Evolutionary conservation across 345 rosid genomes (phyloP), one percentile per base, ranked within the genome.

Genomic region (Anastatica hierochuntica): DNA sequence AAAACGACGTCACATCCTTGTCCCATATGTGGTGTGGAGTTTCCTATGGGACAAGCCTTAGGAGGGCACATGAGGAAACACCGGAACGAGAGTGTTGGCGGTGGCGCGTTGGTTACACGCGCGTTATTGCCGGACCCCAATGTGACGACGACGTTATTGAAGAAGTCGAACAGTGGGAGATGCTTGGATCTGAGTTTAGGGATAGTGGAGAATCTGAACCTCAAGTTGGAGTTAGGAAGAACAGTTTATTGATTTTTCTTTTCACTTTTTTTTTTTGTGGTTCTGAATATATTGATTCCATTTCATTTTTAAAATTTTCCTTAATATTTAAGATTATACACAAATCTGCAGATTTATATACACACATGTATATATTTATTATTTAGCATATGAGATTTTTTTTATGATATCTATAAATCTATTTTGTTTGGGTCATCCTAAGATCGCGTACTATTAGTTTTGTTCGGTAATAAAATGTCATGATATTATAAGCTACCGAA

Each of bases 61-160:
- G 98, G 98, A 0, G 98, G 98, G 2, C 98, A 90, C 64, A 90
- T 90, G 98, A 80, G 98, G 72, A 72, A 87, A 62, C 98, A 90
- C 12, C 69, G 87, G 8, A 68, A 62, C 54, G 63, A 62, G 30
- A 14, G 37, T 0, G 73, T 18, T 5, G 48, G 18, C 9, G 58
- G 51, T 7, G 67, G 44, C 17, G 54, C 68, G 53, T 53, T 50
- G 68, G 74, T 68, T 48, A 68, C 75, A 48, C 75, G 69, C 20
- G 47, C 69, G 18, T 53, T 81, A 6, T 53, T 64, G 52, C 77
- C 74, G n/a, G 51, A 70, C 13, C 72, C 80, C 15, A 56, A 61
- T 35, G 21, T 59, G 35, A 67, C 56, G 33, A 67, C 66, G 12
- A n/a, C n/a, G n/a, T n/a, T n/a, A n/a, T 23, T 86, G 84, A 84